phyloP scores from a whole-genome alignment of 805 yeast genomes.

The Cyberlindnera saturnus region DNA sequence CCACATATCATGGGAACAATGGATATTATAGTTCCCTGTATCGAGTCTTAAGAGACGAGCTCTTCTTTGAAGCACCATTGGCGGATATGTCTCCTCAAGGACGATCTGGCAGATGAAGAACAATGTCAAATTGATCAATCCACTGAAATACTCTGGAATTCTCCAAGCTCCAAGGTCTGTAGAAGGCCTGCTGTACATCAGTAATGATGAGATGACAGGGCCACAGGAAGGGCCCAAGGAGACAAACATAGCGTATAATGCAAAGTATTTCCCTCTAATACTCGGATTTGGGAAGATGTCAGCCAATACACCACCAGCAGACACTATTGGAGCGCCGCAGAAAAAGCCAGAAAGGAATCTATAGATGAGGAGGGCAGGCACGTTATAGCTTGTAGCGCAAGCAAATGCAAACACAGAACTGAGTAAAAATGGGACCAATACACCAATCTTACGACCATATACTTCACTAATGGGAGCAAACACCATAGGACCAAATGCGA shows the following conservation, averaged over 20 bases:
- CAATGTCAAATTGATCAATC: conserved; percentile 32
- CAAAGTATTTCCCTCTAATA: conserved; percentile 48
- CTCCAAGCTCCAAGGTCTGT: conserved; percentile 44
- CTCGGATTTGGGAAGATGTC: conserved; percentile 43
- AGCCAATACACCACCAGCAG: conserved; percentile 47
- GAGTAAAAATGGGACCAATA: conserved; percentile 35
- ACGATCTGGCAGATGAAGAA: conserved; percentile 32
- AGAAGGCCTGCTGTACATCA: conserved; percentile 33
- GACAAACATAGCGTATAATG: conserved; percentile 42
- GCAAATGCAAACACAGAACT: conserved; percentile 41
- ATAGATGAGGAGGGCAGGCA: conserved; percentile 44
- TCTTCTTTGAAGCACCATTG: conserved; percentile 9
- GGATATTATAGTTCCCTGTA: conserved; percentile 9
- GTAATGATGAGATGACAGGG: conserved; percentile 43
- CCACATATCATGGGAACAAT: conserved; percentile 16
- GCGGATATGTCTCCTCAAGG: conserved; percentile 12
- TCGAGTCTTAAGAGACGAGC: conserved; percentile 9
- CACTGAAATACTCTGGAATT: conserved; percentile 49
- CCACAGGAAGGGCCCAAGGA: conserved; percentile 38
- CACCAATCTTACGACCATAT: conserved; percentile 36
- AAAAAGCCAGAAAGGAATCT: conserved; percentile 56
- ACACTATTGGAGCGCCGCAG: conserved; percentile 56
- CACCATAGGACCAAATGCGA: conserved; percentile 52
- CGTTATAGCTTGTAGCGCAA: conserved; percentile 42
- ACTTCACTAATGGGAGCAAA: conserved; percentile 53